These are phyloP conservation scores for Nigrospora sphaerica DNA, from an alignment of 2,329 filamentous ascomycete species.

Conservation along the genomic window DNA sequence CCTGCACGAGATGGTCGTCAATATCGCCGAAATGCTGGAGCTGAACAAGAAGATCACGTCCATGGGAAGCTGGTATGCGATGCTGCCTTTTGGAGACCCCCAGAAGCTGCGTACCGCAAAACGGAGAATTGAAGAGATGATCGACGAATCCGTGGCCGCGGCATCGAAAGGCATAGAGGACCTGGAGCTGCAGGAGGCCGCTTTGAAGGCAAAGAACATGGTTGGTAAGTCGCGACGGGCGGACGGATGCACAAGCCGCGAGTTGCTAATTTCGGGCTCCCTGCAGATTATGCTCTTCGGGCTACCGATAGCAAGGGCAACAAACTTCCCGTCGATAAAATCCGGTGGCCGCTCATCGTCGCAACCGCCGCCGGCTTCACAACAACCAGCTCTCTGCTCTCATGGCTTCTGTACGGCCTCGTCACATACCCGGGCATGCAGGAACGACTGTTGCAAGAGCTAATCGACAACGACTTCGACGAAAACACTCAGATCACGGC, in stretches of 20 bases:
- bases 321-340: slow-evolving; percentile 37
- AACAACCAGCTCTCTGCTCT: slow-evolving; percentile 50
- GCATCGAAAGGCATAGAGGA: slow-evolving; percentile 30
- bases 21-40: slow-evolving; percentile 41
- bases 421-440: slow-evolving; percentile 48
- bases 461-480: slow-evolving; percentile 40
- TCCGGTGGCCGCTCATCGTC: slow-evolving; percentile 36
- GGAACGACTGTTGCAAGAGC: slow-evolving; percentile 49
- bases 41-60: slow-evolving; percentile 53
- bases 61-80: slow-evolving; percentile 47
- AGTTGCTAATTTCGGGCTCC: too few relatives aligned
- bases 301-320: slow-evolving; percentile 47
- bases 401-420: slow-evolving; percentile 49
- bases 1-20: slow-evolving; percentile 41
- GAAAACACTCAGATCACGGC: slow-evolving; percentile 36
- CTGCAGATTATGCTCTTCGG: slow-evolving; percentile 42
- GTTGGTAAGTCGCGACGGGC: slow-evolving; percentile 11
- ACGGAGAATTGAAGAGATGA: slow-evolving; percentile 24
- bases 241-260: background rate
- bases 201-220: slow-evolving; percentile 37
- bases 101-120: slow-evolving; percentile 29
- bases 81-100: slow-evolving; percentile 51
- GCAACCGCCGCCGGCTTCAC: slow-evolving; percentile 53
- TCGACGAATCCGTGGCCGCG: slow-evolving; percentile 28
- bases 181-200: slow-evolving; percentile 39